phyloP scores from a whole-genome alignment of 305 asterid genomes.

The Fraxinus sp. region DNA sequence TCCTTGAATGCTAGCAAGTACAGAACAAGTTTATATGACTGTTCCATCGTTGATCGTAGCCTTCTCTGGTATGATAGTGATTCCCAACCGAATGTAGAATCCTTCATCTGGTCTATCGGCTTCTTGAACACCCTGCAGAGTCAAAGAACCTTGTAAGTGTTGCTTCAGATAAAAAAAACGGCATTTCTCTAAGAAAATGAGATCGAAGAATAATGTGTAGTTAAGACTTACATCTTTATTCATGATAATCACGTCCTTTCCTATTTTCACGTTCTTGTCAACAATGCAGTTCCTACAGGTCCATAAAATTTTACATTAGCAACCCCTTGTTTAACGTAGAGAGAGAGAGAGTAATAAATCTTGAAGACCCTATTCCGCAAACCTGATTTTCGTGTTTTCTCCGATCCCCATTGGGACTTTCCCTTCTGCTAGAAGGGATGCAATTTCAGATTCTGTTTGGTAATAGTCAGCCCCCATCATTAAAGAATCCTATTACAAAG shows the following conservation, averaged over 20 bases:
- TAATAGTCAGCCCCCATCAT: constrained; percentile 95
- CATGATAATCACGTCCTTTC: constrained; percentile 74
- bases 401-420: constrained; percentile 93
- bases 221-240: constrained; percentile 74
- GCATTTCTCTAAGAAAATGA: not conserved
- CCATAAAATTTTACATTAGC: constrained; percentile 1
- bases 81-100: constrained; percentile 79
- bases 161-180: not conserved
- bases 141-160: not conserved
- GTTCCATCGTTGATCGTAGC: constrained; percentile 75
- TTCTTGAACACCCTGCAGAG: constrained; percentile 69
- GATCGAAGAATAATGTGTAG: not conserved
- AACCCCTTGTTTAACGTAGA: not conserved
- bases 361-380: not conserved
- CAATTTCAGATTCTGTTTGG: constrained; percentile 94
- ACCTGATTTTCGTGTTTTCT: constrained; percentile 86
- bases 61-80: constrained; percentile 66
- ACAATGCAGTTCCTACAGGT: constrained; percentile 73
- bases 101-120: constrained; percentile 78
- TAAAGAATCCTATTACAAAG: constrained; percentile 57
- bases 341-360: not conserved
- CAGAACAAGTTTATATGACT: constrained; percentile 39
- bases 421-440: constrained; percentile 78
- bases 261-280: constrained; percentile 91
- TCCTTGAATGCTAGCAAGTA: not conserved